Conservation (phyloP, 176 grass and related monocot species). For the Oryza australiensis region DNA sequence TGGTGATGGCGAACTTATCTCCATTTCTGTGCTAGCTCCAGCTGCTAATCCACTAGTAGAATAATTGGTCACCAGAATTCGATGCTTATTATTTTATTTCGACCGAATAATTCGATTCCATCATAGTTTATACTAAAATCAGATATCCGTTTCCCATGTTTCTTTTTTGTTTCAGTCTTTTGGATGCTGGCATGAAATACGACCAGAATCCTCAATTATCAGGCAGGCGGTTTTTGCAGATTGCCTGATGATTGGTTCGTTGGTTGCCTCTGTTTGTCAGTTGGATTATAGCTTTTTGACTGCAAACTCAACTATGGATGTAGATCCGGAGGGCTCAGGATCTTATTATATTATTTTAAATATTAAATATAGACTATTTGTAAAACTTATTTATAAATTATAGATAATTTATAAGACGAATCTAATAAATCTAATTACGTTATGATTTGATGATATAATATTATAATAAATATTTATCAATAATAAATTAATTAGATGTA, state of each 20-base stretch:
- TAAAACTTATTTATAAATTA: no score
- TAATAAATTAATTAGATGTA: no score
- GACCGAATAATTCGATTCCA: background rate
- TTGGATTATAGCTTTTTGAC: background rate
- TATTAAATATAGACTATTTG: no score
- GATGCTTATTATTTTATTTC: background rate
- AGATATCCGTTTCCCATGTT: background rate
- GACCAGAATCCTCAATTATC: background rate
- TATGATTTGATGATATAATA: no score
- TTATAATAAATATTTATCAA: no score
- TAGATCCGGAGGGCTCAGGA: background rate
- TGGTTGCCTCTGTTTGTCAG: background rate
- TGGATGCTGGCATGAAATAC: background rate
- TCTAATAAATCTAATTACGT: no score
- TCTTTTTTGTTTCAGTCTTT: background rate
- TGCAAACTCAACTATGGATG: background rate
- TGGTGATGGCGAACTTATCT: background rate
- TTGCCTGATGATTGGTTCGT: background rate
- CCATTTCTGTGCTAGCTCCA: background rate
- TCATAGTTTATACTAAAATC: background rate
- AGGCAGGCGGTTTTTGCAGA: background rate
- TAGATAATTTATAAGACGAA: no score
- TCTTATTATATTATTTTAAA: no score
- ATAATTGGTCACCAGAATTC: background rate
- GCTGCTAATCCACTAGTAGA: background rate